These are phyloP conservation scores for Puccinia horiana DNA, from an alignment of 1,284 basidiomycete genomes.

Conservation along the genomic window DNA sequence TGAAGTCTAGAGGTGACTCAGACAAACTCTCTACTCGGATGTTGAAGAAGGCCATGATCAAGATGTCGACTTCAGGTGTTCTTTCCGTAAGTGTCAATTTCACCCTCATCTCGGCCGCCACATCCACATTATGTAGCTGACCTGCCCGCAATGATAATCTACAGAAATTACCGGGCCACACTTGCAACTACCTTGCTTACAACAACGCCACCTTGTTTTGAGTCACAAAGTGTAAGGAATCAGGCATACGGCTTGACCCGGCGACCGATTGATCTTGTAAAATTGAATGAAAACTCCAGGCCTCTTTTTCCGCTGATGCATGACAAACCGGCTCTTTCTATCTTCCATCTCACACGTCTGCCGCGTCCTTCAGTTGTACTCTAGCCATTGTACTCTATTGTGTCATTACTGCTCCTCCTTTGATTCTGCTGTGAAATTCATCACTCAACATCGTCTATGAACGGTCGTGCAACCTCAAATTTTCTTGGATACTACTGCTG, in stretches of 20 bases:
- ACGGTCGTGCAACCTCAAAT: too few species aligned
- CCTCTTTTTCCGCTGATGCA: background rate
- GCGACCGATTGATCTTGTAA: background rate
- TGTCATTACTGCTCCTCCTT: background rate
- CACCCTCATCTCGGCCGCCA: background rate
- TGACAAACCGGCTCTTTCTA: background rate
- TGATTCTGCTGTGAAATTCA: background rate
- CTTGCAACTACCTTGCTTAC: slow-evolving; percentile 74
- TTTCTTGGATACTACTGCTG: too few species aligned
- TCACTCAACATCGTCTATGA: background rate
- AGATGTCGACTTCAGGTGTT: slow-evolving; percentile 65
- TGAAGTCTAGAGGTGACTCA: slow-evolving; percentile 52
- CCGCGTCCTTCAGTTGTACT: slow-evolving; percentile 6
- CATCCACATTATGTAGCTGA: background rate
- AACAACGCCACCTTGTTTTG: slow-evolving; percentile 71
- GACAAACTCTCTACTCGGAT: slow-evolving; percentile 66
- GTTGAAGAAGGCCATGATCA: slow-evolving; percentile 73
- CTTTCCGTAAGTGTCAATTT: slow-evolving; percentile 58
- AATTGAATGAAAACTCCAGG: background rate
- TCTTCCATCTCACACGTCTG: background rate
- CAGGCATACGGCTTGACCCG: background rate
- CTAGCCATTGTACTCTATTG: background rate
- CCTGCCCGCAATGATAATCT: background rate
- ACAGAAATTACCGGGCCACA: slow-evolving; percentile 64
- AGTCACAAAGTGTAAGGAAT: background rate